These are phyloP conservation scores for Wickerhamomyces ciferrii DNA, from an alignment of 805 yeast genomes.

Conservation along the genomic window DNA sequence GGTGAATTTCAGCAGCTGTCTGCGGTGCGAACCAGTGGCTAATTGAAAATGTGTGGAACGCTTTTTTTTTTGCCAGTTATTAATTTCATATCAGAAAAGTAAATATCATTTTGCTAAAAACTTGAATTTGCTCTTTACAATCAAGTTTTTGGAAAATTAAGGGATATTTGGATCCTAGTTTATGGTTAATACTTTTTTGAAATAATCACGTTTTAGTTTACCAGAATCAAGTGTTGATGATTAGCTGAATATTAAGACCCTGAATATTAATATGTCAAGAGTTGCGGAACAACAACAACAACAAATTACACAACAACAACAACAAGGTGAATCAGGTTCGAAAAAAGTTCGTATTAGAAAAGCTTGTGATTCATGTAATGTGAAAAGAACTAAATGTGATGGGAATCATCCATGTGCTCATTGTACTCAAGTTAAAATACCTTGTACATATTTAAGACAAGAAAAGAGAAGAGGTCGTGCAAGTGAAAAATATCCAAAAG, in stretches of 20 bases:
- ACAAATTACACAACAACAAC: background rate
- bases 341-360: constrained; percentile 23
- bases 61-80: background rate
- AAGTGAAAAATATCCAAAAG: constrained; percentile 34
- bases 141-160: background rate
- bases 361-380: constrained; percentile 45
- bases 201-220: too few species aligned
- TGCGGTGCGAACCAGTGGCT: background rate
- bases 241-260: too few species aligned
- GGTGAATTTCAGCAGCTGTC: background rate
- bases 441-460: constrained; percentile 36
- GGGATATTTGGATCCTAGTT: background rate
- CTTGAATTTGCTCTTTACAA: too few species aligned
- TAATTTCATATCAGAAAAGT: too few species aligned
- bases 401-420: constrained; percentile 41
- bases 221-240: too few species aligned
- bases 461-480: constrained; percentile 45
- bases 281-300: background rate
- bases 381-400: constrained; percentile 41
- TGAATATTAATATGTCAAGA: background rate
- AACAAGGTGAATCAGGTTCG: background rate
- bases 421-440: constrained; percentile 26
- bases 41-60: background rate
- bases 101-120: too few species aligned
- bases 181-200: too few species aligned